These are phyloP conservation scores for Cyclotella choctawhatcheeana DNA, from an alignment of 108 stramenopile species.

Conservation along the genomic window DNA sequence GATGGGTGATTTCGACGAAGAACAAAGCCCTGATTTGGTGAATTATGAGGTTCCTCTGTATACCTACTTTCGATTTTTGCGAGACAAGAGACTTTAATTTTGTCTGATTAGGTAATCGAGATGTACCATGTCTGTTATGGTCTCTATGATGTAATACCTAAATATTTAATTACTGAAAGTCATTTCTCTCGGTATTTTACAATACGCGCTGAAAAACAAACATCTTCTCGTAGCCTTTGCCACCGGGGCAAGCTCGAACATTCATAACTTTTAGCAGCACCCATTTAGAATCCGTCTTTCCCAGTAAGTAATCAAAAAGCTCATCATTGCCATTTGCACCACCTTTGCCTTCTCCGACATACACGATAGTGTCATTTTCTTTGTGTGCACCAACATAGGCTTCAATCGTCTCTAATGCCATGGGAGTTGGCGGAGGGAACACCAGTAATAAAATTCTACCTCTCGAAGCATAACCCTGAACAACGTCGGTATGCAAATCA, in stretches of 20 bases:
- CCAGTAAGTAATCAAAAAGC: slow-evolving; percentile 66
- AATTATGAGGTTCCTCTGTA: slow-evolving; percentile 68
- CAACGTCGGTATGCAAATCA: slow-evolving; percentile 43
- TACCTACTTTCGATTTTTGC: slow-evolving; percentile 69
- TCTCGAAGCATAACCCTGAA: slow-evolving; percentile 57
- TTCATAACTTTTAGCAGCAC: slow-evolving; percentile 58
- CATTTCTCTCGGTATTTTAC: neutral
- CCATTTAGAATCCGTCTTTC: slow-evolving; percentile 61
- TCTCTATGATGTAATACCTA: too few species aligned
- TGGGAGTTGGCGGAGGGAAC: slow-evolving; percentile 77
- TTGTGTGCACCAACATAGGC: slow-evolving; percentile 53
- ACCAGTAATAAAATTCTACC: slow-evolving; percentile 79
- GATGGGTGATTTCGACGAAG: slow-evolving; percentile 66
- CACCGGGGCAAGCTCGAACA: slow-evolving; percentile 65
- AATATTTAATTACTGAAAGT: too few species aligned
- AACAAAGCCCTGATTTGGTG: slow-evolving; percentile 52
- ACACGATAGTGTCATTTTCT: slow-evolving; percentile 72
- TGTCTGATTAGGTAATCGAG: too few species aligned
- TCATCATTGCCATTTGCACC: slow-evolving; percentile 77
- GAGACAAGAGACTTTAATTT: slow-evolving; percentile 59
- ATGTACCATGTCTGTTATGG: too few species aligned
- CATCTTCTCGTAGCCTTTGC: slow-evolving; percentile 82
- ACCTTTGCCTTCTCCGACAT: slow-evolving; percentile 81
- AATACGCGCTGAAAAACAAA: slow-evolving; percentile 55
- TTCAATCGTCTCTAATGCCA: slow-evolving; percentile 71